Evolutionary conservation across 805 yeast genomes (phyloP).

Genomic region (Zygosaccharomyces pseudorouxii): DNA sequence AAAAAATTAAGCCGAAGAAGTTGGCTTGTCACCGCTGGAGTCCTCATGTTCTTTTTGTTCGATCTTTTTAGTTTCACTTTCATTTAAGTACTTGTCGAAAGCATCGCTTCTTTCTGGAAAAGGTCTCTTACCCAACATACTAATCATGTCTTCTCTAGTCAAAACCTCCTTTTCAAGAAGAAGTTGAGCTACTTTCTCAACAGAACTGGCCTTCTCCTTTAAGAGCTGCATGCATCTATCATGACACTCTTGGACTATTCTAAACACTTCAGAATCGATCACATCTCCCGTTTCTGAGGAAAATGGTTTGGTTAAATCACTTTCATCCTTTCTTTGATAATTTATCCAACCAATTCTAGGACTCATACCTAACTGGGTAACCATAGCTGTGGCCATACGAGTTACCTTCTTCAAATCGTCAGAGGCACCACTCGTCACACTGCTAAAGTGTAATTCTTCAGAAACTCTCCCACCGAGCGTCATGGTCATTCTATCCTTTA

Average conservation of each 20-base stretch:
- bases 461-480: conserved; percentile 95
- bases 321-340: conserved; percentile 62
- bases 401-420: conserved; percentile 97
- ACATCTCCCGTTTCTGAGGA: conserved; percentile 78
- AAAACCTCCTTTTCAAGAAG: conserved; percentile 81
- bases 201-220: conserved; percentile 64
- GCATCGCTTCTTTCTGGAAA: conserved; percentile 89
- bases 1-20: not conserved
- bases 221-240: conserved; percentile 63
- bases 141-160: conserved; percentile 90
- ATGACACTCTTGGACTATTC: conserved; percentile 74
- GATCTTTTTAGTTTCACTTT: conserved; percentile 26
- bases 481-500: conserved; percentile 91
- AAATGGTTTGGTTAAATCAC: conserved; percentile 75
- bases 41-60: conserved; percentile 22
- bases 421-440: conserved; percentile 94
- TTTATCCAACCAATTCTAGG: conserved; percentile 77
- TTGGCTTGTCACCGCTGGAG: conserved; percentile 2
- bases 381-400: conserved; percentile 90
- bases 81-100: conserved; percentile 42
- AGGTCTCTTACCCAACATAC: conserved; percentile 84
- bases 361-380: conserved; percentile 88
- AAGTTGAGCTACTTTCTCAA: conserved; percentile 83
- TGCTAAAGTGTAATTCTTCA: conserved; percentile 85
- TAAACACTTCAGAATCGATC: conserved; percentile 79